Evolutionary conservation across 148 eudicot genomes (phyloP), one percentile per base, ranked within the genome.

Genomic region (Polygonum maritimum): DNA sequence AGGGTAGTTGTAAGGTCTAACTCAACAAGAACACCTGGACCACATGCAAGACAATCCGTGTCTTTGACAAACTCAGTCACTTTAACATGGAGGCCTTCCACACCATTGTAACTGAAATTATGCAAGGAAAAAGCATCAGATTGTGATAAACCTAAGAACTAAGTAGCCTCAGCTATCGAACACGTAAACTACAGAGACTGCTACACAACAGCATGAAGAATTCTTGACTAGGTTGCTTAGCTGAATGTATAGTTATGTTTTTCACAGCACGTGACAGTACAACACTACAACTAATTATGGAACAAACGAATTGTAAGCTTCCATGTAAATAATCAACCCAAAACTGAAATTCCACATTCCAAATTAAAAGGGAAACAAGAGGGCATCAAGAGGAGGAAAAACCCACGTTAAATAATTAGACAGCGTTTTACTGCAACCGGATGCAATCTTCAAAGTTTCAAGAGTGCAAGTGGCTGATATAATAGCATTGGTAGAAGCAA

Each of bases 401-500:
- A 77, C 93, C 7, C 78, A 92, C 97, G 93, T 92, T 69, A 92
- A 78, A 79, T 92, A 95, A 82, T 95, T 92, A 62, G 94, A 88
- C 76, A 95, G 80, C 47, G 94, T 86, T 85, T 90, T 92, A 88
- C 98, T 90, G 87, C 98, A 95, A 79, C 92, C 98, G 70, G 97
- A 82, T 75, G 84, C 91, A 72, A 95, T 86, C 84, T 95, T 95
- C 88, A 95, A 85, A 63, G 98, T 90, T 86, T 95, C 98, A 58
- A 92, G 84, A 26, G 98, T 80, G 57, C 98, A 95, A 19, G 97
- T 91, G 75, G 98, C 97, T 54, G 98, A 92, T 82, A 95, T 88
- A 60, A 95, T 89, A 69, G 97, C 98, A 84, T 95, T 95, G 70
- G 98, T 92, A 41, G 97, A 95, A 77, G 98, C 98, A 81, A 95